Percentiles rank a stretch among this genome's conserved stretches.
Evolutionary conservation across 1,284 basidiomycete genomes (phyloP).

Genomic region (Vanrija humicola): DNA sequence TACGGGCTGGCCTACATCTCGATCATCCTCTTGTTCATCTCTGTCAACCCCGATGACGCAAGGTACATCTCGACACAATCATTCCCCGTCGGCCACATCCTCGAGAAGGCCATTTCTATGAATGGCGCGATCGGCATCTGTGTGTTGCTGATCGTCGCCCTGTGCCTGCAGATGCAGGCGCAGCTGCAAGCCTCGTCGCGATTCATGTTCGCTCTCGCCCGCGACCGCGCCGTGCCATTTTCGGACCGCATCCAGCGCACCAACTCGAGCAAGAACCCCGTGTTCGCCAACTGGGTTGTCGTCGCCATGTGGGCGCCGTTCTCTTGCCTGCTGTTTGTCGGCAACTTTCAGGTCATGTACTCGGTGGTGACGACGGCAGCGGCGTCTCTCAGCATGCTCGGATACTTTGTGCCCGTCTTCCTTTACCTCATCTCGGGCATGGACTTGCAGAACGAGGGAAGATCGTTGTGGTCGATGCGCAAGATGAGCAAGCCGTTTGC

Average conservation of each 20-base stretch:
- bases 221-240: conserved; percentile 48
- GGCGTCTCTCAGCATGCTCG: conserved; percentile 35
- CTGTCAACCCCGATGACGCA: conserved; percentile 35
- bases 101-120: conserved; percentile 32
- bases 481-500: conserved; percentile 38
- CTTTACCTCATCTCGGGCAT: conserved; percentile 41
- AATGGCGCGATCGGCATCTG: conserved; percentile 35
- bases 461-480: conserved; percentile 43
- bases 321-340: conserved; percentile 10
- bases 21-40: conserved; percentile 40
- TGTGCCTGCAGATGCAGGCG: conserved; percentile 41
- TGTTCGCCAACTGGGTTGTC: conserved; percentile 41
- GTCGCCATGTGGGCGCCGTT: conserved; percentile 34
- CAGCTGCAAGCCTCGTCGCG: conserved; percentile 47
- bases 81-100: conserved; percentile 45
- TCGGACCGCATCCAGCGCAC: conserved; percentile 36
- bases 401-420: conserved; percentile 38
- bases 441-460: conserved; percentile 42
- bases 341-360: conserved; percentile 19
- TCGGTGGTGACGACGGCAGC: conserved; percentile 40
- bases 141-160: conserved; percentile 29
- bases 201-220: conserved; percentile 44
- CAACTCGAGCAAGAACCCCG: conserved; percentile 36
- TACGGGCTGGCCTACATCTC: conserved; percentile 45
- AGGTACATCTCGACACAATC: conserved; percentile 22